Conservation (phyloP, 148 eudicot genomes). For the Mesembryanthemum crystallinum region DNA sequence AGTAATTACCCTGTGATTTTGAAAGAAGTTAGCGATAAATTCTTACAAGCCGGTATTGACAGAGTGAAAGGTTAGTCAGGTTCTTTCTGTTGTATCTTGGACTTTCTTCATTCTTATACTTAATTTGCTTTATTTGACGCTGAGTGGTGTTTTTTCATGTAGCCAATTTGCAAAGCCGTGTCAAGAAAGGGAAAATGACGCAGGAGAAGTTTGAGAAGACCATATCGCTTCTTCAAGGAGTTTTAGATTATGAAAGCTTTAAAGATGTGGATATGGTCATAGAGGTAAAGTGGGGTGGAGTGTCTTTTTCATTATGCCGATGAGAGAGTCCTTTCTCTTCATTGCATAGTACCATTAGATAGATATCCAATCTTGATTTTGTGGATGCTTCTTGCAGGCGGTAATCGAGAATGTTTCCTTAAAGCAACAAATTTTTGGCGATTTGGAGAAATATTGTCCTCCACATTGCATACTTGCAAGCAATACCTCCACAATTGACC, state of each 20-base stretch:
- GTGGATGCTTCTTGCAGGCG: slow-evolving; percentile 51
- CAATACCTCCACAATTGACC: slow-evolving; percentile 94
- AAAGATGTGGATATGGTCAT: slow-evolving; percentile 96
- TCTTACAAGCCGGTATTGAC: slow-evolving; percentile 67
- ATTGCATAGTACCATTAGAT: neutral
- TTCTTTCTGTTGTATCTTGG: neutral
- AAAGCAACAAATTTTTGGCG: slow-evolving; percentile 91
- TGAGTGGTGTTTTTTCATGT: slow-evolving; percentile 17
- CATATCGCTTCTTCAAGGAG: slow-evolving; percentile 72
- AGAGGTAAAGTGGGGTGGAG: slow-evolving; percentile 51
- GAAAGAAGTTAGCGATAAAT: slow-evolving; percentile 86
- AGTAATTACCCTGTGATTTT: slow-evolving; percentile 69
- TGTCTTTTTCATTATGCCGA: neutral
- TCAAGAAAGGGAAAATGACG: slow-evolving; percentile 87
- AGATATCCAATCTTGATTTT: neutral
- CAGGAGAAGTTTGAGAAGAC: slow-evolving; percentile 74
- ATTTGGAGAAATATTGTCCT: slow-evolving; percentile 82
- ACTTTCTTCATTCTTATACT: slow-evolving; percentile 14
- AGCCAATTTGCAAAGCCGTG: slow-evolving; percentile 89
- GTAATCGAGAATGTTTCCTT: slow-evolving; percentile 82
- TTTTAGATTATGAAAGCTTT: slow-evolving; percentile 73
- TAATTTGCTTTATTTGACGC: slow-evolving; percentile 9
- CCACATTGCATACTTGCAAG: slow-evolving; percentile 95
- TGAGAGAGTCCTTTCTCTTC: neutral
- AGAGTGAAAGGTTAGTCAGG: slow-evolving; percentile 69